A percentile compares a stretch with the other conserved stretches of the same genome.
Conservation (phyloP, 257 asterid species). For the Nicotiana tabacum region DNA sequence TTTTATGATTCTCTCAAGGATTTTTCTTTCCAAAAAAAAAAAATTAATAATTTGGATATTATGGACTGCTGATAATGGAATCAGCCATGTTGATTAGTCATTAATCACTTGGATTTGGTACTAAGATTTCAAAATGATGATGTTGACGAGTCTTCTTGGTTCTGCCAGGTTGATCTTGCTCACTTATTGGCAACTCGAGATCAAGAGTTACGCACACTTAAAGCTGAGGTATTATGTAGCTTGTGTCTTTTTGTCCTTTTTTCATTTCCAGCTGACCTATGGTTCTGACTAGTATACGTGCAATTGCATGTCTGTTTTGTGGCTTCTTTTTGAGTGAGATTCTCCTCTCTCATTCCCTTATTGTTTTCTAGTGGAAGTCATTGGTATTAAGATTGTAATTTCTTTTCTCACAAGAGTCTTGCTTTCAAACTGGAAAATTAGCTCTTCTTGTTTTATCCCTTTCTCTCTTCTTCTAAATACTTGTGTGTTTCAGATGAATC, state of each 20-base stretch:
- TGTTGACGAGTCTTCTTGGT: constrained; percentile 3
- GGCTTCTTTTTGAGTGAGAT: not conserved
- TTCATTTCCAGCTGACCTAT: not conserved
- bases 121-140: constrained; percentile 11
- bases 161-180: constrained; percentile 87
- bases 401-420: not conserved
- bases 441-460: not conserved
- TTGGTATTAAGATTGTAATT: not conserved
- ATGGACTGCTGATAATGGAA: not conserved
- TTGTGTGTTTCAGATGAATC: constrained; percentile 72
- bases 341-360: not conserved
- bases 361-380: not conserved
- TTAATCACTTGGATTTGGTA: not conserved
- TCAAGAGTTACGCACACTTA: constrained; percentile 91
- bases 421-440: not conserved
- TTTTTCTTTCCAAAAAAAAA: not conserved
- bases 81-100: not conserved
- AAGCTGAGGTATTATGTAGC: constrained; percentile 68
- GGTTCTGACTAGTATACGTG: not conserved
- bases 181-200: constrained; percentile 93
- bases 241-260: not conserved
- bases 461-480: not conserved
- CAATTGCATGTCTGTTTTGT: not conserved
- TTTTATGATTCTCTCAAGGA: not conserved
- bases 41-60: not conserved